phyloP scores from a whole-genome alignment of 768 basidiomycete genomes.

The Coprinellus micaceus region DNA sequence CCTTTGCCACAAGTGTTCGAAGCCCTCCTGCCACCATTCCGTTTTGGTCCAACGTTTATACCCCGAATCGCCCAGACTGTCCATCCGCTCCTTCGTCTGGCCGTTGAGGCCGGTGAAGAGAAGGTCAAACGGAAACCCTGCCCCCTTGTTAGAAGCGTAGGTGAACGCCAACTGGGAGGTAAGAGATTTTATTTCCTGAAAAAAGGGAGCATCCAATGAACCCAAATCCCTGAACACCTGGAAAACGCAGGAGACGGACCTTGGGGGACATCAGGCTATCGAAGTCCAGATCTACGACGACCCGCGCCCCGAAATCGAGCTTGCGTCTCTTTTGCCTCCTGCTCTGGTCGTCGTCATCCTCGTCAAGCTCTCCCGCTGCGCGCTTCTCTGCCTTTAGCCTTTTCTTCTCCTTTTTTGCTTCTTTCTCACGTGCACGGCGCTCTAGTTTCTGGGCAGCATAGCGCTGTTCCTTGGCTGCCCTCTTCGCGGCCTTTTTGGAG shows the following conservation, averaged over 20 bases:
- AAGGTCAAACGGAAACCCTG: conserved; percentile 67
- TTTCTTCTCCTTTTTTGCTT: conserved; percentile 72
- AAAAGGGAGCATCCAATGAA: conserved; percentile 10
- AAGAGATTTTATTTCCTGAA: conserved; percentile 87
- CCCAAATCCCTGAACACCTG: conserved; percentile 8
- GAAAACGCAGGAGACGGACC: conserved; percentile 44
- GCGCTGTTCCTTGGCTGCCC: conserved; percentile 66
- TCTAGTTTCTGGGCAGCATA: conserved; percentile 64
- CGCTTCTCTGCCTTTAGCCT: conserved; percentile 54
- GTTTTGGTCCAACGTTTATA: conserved; percentile 80
- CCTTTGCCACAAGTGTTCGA: conserved; percentile 61
- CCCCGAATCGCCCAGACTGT: conserved; percentile 58
- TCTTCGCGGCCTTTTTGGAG: conserved; percentile 80
- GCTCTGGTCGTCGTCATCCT: conserved; percentile 34
- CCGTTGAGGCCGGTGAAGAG: conserved; percentile 81
- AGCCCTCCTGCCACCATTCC: conserved; percentile 80
- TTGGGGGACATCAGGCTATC: conserved; percentile 93
- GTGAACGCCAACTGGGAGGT: conserved; percentile 88
- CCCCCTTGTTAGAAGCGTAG: conserved; percentile 81
- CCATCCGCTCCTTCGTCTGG: conserved; percentile 59
- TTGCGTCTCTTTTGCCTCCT: conserved; percentile 39
- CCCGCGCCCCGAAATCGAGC: conserved; percentile 53
- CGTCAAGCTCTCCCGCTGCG: conserved; percentile 60
- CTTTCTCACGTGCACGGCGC: conserved; percentile 74
- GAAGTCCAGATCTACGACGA: conserved; percentile 87